Base-by-base conservation (phyloP, 768 basidiomycete genomes). In the Boletus coccyginus region DNA sequence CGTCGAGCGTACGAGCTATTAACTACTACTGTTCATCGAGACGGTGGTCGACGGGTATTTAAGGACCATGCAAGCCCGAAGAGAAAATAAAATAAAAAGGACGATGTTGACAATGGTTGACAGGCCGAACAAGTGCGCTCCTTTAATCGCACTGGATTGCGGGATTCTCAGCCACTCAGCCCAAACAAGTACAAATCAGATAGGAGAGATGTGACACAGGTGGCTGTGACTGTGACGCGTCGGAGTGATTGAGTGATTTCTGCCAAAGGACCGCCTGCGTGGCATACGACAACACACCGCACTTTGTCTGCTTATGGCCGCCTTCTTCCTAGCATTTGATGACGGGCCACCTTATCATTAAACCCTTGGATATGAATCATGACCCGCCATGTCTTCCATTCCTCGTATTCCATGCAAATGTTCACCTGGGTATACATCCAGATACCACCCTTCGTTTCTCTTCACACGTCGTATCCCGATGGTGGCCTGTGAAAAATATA, bases 31-130 rank as follows among this genome's bases (percentile, higher is more conserved):
- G 55, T 60, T 31, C 70, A 75, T 68, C 58, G 66, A 62, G 51
- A 63, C 63, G 55, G 57, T 62, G 55, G 60, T 59, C 32, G 60
- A 53, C 66, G 70, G 61, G 75, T 70, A 72, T 76, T 77, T 75
- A 76, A 77, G 75, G 75, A 76, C 75, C 77, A 78, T 77, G 65
- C 73, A 68, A 63, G 66, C 61, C 50, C 57, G 44, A 21, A 54
- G 36, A 58, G 65, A 50, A 55, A 57, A 53, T 61, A 72, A 69
- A 59, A 56, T 64, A 55, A 53, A 64, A 58, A 60, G 69, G 70
- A 74, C 67, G 60, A 62, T 81, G 80, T 81, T 81, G 78, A 78
- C 77, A 63, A 72, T 55, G 66, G 79, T 81, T 81, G 79, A 79
- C 80, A 78, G 71, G 64, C 73, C 40, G 27, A 27, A 27, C 27